Base-by-base conservation (phyloP, 1,284 basidiomycete species). In the Ceratobasidium sp. region DNA sequence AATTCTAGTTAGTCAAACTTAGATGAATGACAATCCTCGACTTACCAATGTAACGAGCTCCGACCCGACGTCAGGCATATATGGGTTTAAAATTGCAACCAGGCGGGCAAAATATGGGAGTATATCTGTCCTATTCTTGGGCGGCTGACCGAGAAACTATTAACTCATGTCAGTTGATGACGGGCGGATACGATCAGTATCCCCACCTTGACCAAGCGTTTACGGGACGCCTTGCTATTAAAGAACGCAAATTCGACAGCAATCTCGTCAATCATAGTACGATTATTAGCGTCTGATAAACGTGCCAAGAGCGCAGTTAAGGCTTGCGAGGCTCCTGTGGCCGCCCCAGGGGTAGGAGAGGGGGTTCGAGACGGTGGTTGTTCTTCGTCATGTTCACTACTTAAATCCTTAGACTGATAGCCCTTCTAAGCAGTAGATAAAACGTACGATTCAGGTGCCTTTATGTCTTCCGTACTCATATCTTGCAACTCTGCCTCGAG, bases 191-290 rank as follows among this genome's bases (percentile, higher is more conserved):
- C 13, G 7, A 49, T 10, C 20, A 12, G 20, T 42, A 67, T 44
- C 82, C 87, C 40, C 81, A 95, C 95, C 89, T 93, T 97, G 81
- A 96, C 89, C 39, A 99, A 89, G 69, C 97, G 89, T 83, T 97
- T 97, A 80, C 98, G 89, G 1, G 97, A 95, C 13, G 96, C 96
- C 85, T 99, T 99, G 60, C 95, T 97, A 84, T 99, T 99, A 78
- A 99, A 87, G 83, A 97, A 96, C 0, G 96, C 96, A 85, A 99
- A 99, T 81, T 99, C 97, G 51, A 98, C 91, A 0, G 97, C 97
- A 23, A 94, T 93, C 84, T 97, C 95, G 84, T 99, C 98, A 77
- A 99, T 95, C 82, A 97, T 87, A 3, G 92, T 90, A n/a, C 95
- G 91, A 83, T 97, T 99, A 7, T 95, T 97, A 28, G 96, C 94